These are phyloP conservation scores for Peterozyma toletana DNA, from an alignment of 805 yeast species.

Conservation along the genomic window DNA sequence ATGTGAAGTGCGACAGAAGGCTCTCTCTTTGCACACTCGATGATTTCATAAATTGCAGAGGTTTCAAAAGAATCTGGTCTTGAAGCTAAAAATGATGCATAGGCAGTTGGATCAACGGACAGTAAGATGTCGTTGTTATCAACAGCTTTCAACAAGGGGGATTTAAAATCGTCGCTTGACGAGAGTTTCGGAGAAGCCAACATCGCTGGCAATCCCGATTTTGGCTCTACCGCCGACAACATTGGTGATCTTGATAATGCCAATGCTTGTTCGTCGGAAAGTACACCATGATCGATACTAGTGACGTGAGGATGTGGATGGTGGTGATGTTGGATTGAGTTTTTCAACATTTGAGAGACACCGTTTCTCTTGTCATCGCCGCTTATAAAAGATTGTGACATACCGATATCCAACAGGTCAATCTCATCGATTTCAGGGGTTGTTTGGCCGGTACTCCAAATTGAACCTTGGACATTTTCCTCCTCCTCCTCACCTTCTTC, in stretches of 20 bases:
- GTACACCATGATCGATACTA: conserved; percentile 19
- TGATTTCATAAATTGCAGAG: conserved; percentile 70
- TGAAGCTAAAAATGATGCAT: conserved; percentile 70
- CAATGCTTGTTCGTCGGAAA: conserved; percentile 42
- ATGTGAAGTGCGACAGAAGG: conserved; percentile 74
- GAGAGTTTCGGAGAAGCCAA: conserved; percentile 24
- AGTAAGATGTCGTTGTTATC: conserved; percentile 31
- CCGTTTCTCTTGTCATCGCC: conserved; percentile 23
- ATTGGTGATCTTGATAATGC: conserved; percentile 50
- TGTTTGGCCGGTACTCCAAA: background rate
- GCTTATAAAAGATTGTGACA: conserved; percentile 31
- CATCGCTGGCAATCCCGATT: conserved; percentile 35
- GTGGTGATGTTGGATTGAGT: conserved; percentile 9
- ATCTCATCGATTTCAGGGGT: conserved; percentile 6
- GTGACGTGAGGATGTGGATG: conserved; percentile 26
- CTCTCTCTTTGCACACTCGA: conserved; percentile 47
- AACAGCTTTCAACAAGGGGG: conserved; percentile 38
- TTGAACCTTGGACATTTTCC: background rate
- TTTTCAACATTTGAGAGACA: conserved; percentile 24
- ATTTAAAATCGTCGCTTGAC: conserved; percentile 15
- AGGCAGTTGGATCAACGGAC: conserved; percentile 51
- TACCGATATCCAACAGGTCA: conserved; percentile 15
- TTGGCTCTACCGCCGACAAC: conserved; percentile 55
- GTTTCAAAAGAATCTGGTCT: conserved; percentile 87
- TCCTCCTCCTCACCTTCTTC: too few species aligned